Conservation (phyloP, 202 grass and related monocot genomes). For the Carex sylvatica region DNA sequence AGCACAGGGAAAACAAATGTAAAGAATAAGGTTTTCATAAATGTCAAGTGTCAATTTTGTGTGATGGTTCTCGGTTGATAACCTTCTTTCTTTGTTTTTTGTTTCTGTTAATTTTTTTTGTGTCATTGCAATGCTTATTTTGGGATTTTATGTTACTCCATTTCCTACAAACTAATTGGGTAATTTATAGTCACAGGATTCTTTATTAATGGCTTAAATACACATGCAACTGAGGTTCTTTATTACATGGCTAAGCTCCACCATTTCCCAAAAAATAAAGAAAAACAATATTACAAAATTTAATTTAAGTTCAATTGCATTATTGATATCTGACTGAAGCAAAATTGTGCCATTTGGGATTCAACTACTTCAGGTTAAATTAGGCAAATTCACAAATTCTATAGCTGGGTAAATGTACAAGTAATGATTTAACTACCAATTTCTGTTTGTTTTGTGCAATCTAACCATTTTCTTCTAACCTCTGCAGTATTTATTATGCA, state of each 20-base stretch:
- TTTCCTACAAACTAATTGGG: background rate
- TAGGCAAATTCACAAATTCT: background rate
- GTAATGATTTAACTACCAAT: background rate
- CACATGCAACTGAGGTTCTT: background rate
- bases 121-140: background rate
- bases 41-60: background rate
- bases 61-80: background rate
- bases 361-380: background rate
- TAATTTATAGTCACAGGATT: background rate
- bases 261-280: background rate
- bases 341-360: background rate
- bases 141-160: background rate
- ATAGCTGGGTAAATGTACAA: background rate
- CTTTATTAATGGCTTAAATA: background rate
- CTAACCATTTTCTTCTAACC: background rate
- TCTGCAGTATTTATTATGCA: background rate
- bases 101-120: constrained; percentile 8
- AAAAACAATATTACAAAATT: background rate
- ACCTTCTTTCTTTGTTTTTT: background rate
- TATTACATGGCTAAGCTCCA: background rate
- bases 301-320: background rate
- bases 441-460: background rate
- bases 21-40: background rate
- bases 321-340: background rate
- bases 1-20: background rate